Evolutionary conservation across 2,329 filamentous ascomycete species (phyloP).

Genomic region (Ceratocystiopsis sp.): DNA sequence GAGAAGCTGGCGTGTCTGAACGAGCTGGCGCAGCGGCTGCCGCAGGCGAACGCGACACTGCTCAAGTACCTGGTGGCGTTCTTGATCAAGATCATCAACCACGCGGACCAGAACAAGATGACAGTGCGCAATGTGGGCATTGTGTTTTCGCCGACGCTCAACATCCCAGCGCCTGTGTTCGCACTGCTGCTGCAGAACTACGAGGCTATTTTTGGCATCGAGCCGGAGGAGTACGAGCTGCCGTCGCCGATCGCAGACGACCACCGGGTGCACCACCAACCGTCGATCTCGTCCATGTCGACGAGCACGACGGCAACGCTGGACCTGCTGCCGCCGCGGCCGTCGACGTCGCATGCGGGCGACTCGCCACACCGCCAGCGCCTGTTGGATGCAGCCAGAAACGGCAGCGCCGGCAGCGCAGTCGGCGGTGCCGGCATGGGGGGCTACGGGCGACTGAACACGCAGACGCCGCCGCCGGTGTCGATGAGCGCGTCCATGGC

Average conservation of each 20-base stretch:
- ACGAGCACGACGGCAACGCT: background rate
- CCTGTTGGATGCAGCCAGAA: conserved; percentile 23
- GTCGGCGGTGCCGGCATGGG: conserved; percentile 4
- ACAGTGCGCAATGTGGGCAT: conserved; percentile 94
- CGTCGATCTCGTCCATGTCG: conserved; percentile 10
- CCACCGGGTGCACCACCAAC: conserved; percentile 10
- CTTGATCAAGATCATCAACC: conserved; percentile 81
- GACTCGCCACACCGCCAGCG: conserved; percentile 35
- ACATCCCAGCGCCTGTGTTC: conserved; percentile 89
- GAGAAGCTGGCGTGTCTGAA: conserved; percentile 67
- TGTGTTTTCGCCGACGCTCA: conserved; percentile 91
- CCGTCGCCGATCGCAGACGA: conserved; percentile 25
- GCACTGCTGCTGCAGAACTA: conserved; percentile 88
- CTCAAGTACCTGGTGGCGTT: conserved; percentile 76
- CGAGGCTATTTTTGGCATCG: conserved; percentile 62
- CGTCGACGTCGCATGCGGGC: conserved; percentile 31
- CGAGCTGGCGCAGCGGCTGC: conserved; percentile 63
- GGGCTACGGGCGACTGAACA: conserved; percentile 13
- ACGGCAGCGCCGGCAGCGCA: conserved; percentile 13
- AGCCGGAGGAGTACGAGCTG: conserved; percentile 46
- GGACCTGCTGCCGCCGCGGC: conserved; percentile 22
- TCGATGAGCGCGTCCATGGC: conserved; percentile 1
- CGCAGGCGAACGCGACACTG: conserved; percentile 62
- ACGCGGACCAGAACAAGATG: conserved; percentile 90
- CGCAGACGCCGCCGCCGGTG: conserved; percentile 33